Evolutionary conservation across 495 filamentous ascomycete genomes (phyloP).

Genomic region (Penicillium egyptiacum): DNA sequence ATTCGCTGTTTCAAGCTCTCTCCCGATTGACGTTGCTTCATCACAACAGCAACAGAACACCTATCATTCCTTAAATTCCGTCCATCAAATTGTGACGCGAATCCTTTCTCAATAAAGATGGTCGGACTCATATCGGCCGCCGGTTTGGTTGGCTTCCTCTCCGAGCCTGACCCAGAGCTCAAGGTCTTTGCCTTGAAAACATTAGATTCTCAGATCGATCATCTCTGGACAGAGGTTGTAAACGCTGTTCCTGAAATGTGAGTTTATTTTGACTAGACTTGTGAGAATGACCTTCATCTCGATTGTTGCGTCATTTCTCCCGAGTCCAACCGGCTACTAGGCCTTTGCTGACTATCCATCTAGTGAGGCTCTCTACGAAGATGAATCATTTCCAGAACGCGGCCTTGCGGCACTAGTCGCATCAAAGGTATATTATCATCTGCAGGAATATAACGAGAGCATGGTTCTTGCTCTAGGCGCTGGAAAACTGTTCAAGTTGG

Average conservation of each 20-base stretch:
- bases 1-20: slow-evolving; percentile 34
- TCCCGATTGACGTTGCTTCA: slow-evolving; percentile 41
- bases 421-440: slow-evolving; percentile 97
- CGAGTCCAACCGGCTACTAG: slow-evolving; percentile 6
- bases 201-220: slow-evolving; percentile 91
- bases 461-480: slow-evolving; percentile 97
- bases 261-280: slow-evolving; percentile 32
- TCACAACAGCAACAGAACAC: slow-evolving; percentile 34
- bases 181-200: slow-evolving; percentile 91
- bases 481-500: slow-evolving; percentile 91
- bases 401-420: slow-evolving; percentile 92
- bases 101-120: slow-evolving; percentile 55
- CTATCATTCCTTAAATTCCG: slow-evolving; percentile 17
- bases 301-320: slow-evolving; percentile 8
- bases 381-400: slow-evolving; percentile 89
- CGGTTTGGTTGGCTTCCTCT: slow-evolving; percentile 91
- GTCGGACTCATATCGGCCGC: slow-evolving; percentile 91
- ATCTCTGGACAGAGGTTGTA: slow-evolving; percentile 95
- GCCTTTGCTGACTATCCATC: slow-evolving; percentile 24
- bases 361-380: slow-evolving; percentile 97
- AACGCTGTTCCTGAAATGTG: slow-evolving; percentile 91
- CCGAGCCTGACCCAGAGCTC: slow-evolving; percentile 89
- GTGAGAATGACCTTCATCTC: background rate
- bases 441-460: slow-evolving; percentile 98
- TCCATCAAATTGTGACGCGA: slow-evolving; percentile 13